phyloP scores from a whole-genome alignment of 1,284 basidiomycete genomes.

The Ganoderma resinaceum region DNA sequence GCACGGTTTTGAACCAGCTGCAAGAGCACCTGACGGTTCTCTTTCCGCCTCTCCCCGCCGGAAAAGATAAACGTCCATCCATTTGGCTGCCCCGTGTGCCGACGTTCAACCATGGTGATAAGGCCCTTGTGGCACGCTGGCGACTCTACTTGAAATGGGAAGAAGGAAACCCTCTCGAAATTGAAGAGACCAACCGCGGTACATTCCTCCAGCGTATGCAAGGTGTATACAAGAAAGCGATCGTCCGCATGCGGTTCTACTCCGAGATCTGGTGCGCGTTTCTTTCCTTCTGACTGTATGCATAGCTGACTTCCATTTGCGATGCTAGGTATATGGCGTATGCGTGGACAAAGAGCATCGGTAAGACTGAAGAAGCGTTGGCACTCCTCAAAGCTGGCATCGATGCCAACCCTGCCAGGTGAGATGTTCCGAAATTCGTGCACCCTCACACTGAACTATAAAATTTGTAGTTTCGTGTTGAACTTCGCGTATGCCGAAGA shows the following conservation, averaged over 20 bases:
- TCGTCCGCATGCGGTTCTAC: conserved; percentile 92
- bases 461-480: conserved; percentile 75
- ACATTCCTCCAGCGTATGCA: conserved; percentile 77
- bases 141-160: conserved; percentile 96
- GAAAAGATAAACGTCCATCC: conserved; percentile 48
- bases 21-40: conserved; percentile 74
- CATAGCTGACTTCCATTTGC: background rate
- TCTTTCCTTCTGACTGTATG: background rate
- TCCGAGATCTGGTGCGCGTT: conserved; percentile 89
- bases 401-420: conserved; percentile 89
- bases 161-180: conserved; percentile 91
- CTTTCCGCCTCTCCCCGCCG: conserved; percentile 58
- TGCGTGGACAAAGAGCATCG: conserved; percentile 77
- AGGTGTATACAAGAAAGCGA: conserved; percentile 87
- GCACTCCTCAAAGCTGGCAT: conserved; percentile 86
- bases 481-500: conserved; percentile 91
- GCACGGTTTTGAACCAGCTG: conserved; percentile 87
- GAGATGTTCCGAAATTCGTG: conserved; percentile 21
- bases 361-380: conserved; percentile 84
- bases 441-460: background rate
- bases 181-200: conserved; percentile 85
- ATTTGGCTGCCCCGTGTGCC: conserved; percentile 78
- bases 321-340: conserved; percentile 88
- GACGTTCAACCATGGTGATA: conserved; percentile 77
- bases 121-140: conserved; percentile 85